Conservation (phyloP, 306 rosid genomes). For the Citrullus mucosospermus region DNA sequence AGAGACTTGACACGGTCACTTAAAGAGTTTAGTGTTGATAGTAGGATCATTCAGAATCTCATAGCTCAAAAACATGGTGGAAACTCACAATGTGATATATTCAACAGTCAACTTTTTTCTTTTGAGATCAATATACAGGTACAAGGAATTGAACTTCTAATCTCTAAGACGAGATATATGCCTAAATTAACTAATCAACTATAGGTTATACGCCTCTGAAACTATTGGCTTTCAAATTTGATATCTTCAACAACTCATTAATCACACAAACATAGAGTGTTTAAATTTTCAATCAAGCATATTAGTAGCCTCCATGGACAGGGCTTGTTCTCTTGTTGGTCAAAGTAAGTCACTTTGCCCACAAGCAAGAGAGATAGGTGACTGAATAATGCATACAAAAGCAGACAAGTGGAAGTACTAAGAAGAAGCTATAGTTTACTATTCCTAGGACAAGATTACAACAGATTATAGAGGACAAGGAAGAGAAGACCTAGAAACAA, state of each 20-base stretch:
- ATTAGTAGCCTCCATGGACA: background rate
- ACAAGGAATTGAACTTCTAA: too few relatives aligned
- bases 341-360: background rate
- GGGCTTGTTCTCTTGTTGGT: background rate
- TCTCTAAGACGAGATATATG: too few relatives aligned
- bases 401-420: background rate
- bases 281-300: background rate
- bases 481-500: constrained; percentile 22
- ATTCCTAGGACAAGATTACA: constrained; percentile 9
- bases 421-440: background rate
- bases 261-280: background rate
- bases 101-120: background rate
- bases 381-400: background rate
- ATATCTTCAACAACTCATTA: background rate
- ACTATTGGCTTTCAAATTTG: background rate
- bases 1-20: background rate
- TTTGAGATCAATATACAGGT: too few relatives aligned
- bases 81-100: background rate
- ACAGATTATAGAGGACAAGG: constrained; percentile 20
- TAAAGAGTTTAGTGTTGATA: constrained; percentile 8
- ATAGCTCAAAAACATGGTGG: constrained; percentile 10
- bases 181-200: background rate
- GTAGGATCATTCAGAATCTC: constrained; percentile 4
- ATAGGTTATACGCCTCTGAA: background rate
- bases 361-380: background rate